Percentiles rank a stretch among this genome's conserved stretches.
Conservation (phyloP, 345 rosid species). For the Aethionema arabicum region DNA sequence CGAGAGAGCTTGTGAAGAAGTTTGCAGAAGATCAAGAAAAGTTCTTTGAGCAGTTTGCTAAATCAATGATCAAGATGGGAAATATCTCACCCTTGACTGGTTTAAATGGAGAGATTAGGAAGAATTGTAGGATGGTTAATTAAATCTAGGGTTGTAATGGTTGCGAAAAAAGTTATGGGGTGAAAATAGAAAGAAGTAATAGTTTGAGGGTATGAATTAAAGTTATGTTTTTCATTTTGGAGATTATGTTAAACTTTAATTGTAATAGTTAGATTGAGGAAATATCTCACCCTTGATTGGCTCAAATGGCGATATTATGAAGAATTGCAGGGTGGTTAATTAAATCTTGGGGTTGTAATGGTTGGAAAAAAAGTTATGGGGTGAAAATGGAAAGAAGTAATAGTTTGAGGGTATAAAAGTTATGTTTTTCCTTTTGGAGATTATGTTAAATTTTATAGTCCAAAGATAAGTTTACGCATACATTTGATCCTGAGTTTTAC, state of each 20-base stretch:
- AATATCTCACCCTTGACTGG: slow-evolving; percentile 88
- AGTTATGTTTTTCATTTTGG: slow-evolving; percentile 9
- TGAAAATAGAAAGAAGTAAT: background rate
- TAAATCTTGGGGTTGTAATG: slow-evolving; percentile 38
- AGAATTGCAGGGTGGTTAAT: slow-evolving; percentile 69
- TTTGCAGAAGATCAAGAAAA: slow-evolving; percentile 62
- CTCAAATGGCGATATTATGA: slow-evolving; percentile 68
- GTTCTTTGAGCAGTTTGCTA: slow-evolving; percentile 72
- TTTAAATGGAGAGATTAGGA: slow-evolving; percentile 69
- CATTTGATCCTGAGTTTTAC: too few species aligned
- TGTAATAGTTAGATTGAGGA: too few species aligned
- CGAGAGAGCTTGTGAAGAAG: slow-evolving; percentile 63
- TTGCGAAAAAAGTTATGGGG: too few species aligned
- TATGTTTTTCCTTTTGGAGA: slow-evolving; percentile 2
- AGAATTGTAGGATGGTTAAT: slow-evolving; percentile 70
- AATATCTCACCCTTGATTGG: slow-evolving; percentile 87
- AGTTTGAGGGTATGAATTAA: background rate
- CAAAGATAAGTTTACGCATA: too few species aligned
- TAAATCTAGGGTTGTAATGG: slow-evolving; percentile 38
- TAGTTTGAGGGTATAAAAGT: background rate
- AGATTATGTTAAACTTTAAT: background rate
- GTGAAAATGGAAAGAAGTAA: background rate
- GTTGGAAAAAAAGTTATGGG: too few species aligned
- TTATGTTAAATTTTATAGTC: background rate
- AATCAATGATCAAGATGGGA: slow-evolving; percentile 89